Percentiles rank a stretch among this genome's conserved stretches.
Evolutionary conservation across 495 filamentous ascomycete genomes (phyloP).

Genomic region (Aspergillus olivimuriae): DNA sequence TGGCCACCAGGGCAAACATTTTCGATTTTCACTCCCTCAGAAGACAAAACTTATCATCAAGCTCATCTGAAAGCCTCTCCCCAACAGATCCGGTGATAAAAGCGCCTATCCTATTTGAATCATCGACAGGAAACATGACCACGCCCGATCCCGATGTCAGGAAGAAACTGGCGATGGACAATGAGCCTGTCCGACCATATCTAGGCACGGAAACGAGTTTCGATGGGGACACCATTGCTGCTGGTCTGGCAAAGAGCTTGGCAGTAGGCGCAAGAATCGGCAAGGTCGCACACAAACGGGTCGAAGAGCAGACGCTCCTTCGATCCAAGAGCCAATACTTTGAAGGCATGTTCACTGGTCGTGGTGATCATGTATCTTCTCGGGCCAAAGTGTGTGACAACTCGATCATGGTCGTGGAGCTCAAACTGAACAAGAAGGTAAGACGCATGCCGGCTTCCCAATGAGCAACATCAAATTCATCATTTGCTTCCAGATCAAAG

Average conservation of each 20-base stretch:
- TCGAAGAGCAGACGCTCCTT: constrained; percentile 18
- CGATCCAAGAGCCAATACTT: constrained; percentile 48
- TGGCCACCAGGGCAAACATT: constrained; percentile 11
- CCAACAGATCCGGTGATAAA: constrained; percentile 17
- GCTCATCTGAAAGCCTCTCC: constrained; percentile 15
- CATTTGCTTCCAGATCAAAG: constrained; percentile 23
- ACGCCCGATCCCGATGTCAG: constrained; percentile 13
- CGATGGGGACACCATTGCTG: constrained; percentile 19
- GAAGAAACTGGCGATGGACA: constrained; percentile 12
- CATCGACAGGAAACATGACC: constrained; percentile 3
- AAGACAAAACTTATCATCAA: constrained; percentile 10
- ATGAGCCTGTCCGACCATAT: constrained; percentile 13
- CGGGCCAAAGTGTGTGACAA: no score
- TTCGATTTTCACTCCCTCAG: constrained; percentile 15
- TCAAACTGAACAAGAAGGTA: constrained; percentile 81
- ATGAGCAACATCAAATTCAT: not conserved
- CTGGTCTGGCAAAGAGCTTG: constrained; percentile 3
- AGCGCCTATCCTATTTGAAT: constrained; percentile 16
- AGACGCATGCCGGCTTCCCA: no score
- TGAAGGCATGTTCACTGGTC: constrained; percentile 51
- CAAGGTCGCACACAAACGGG: constrained; percentile 7
- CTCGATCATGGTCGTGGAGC: constrained; percentile 70
- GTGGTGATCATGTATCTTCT: no score
- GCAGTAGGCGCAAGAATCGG: constrained; percentile 11
- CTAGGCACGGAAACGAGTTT: constrained; percentile 22